Evolutionary conservation across 2,329 filamentous ascomycete genomes (phyloP), one percentile per base, ranked within the genome.

Genomic region (Trichoderma asperellum): DNA sequence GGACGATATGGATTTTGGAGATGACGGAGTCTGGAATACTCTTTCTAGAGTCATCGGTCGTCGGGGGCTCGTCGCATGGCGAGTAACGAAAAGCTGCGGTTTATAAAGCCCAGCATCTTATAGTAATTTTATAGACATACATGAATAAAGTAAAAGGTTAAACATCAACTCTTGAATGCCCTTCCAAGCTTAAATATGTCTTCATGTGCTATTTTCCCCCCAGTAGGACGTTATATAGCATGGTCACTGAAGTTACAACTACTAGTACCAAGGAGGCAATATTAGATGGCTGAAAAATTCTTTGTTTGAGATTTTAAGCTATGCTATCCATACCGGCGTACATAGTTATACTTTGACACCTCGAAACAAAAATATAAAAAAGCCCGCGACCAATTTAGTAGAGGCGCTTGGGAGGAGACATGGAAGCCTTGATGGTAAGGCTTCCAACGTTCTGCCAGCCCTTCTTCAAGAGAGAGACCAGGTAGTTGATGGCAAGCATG

Each of bases 401-500:
- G 78, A 99, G 86, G 82, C 96, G 94, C 89, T 94, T 96, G 78
- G 96, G 96, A 77, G 96, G 96, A 85, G 93, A 97, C 96, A 99
- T 99, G 88, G 92, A 92, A 86, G 96, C 96, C 93, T 99, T 99
- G 90, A 99, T 96, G 83, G 94, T 97, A 87, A 99, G 90, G 89
- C 92, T 96, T 83, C 96, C 96, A 81, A 99, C 96, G 90, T 99
- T 99, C 90, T 99, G 96, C 96, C 96, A 99, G 83, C 96, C 96
- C 93, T 99, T 99, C 94, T 99, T 99, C 83, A 99, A 88, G 78
- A 99, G 89, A 75, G 94, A 97, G 83, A 99, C 95, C 76, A 99
- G 91, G 91, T 99, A 99, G 92, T 99, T 99, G 91, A 99, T 98
- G 85, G 95, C 89, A 87, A 99, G 87, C 96, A 99, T 99, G 86